Conservation (phyloP, 331 rosid species). For the Phaseolus coccineus region DNA sequence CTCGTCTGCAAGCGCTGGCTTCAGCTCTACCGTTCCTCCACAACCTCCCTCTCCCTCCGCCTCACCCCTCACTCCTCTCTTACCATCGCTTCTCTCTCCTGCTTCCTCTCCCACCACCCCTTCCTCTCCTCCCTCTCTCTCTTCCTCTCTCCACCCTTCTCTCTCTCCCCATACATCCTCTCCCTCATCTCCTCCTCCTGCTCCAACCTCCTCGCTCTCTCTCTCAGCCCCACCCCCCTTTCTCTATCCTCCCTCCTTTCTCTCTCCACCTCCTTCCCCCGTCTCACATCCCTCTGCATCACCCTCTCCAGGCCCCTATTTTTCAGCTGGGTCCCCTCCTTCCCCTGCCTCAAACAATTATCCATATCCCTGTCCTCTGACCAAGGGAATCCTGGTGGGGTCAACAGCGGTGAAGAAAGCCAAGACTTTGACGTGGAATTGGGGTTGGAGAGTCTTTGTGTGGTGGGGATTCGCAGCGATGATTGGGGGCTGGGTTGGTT, state of each 20-base stretch:
- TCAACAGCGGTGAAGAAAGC: slow-evolving; percentile 39
- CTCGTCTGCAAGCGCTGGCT: slow-evolving; percentile 94
- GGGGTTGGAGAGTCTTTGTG: slow-evolving; percentile 63
- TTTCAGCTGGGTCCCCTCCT: slow-evolving; percentile 63
- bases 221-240: slow-evolving; percentile 60
- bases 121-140: slow-evolving; percentile 37
- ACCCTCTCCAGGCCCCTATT: slow-evolving; percentile 65
- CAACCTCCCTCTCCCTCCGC: slow-evolving; percentile 71
- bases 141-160: slow-evolving; percentile 50
- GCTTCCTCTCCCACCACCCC: slow-evolving; percentile 57
- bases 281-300: slow-evolving; percentile 64
- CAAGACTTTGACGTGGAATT: slow-evolving; percentile 49
- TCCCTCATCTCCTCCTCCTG: slow-evolving; percentile 68
- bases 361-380: slow-evolving; percentile 45
- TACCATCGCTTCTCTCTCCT: slow-evolving; percentile 64
- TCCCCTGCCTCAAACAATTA: slow-evolving; percentile 61
- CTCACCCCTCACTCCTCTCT: slow-evolving; percentile 46
- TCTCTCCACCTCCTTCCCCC: slow-evolving; percentile 64
- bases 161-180: slow-evolving; percentile 47
- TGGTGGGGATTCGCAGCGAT: slow-evolving; percentile 64
- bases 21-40: slow-evolving; percentile 70
- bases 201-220: slow-evolving; percentile 59
- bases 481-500: slow-evolving; percentile 79
- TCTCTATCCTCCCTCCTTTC: slow-evolving; percentile 67
- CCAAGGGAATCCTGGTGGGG: slow-evolving; percentile 28